Base-by-base conservation (phyloP, 139 green algal genomes). In the Eudorina sp. region DNA sequence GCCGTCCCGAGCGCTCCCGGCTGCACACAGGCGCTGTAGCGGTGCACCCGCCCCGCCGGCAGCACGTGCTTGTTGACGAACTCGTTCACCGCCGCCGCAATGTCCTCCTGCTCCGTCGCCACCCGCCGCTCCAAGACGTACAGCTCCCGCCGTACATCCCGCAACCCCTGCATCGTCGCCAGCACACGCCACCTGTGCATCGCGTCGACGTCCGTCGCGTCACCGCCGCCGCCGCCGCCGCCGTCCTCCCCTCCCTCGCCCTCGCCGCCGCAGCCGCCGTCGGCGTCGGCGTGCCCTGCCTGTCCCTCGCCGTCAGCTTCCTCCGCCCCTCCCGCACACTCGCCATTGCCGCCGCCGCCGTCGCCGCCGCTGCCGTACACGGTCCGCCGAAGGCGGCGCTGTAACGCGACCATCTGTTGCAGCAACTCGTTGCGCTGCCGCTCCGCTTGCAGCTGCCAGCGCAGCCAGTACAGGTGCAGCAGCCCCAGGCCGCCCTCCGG, bases 1-100 rank as follows among this genome's bases (percentile, higher is more conserved):
- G 14, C 53, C 53, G 13, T 27, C n/a, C 4, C 76, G 25, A 38
- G 14, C 34, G 34, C 18, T 21, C 38, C 78, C 13, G 55, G 14
- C 11, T 4, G 1, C 78, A 55, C 74, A 55, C 78, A 85, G 58
- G 78, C 78, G 58, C 78, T 85, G 78, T 85, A 85, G n/a, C 78
- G 78, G 78, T 85, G 78, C 25, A 62, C 40, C 0, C 78, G 78
- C 9, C 55, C 55, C 25, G 78, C 55, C 40, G 78, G 78, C 58
- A 85, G 78, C 78, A 85, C 27, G 55, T 85, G 78, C 36, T 74
- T 74, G 78, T 43, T 85, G 38, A 85, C n/a, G 55, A 46, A 74
- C 41, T 85, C 78, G 13, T 43, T 72, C 11, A 85, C 40, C 1
- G 78, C 55, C 29, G 55, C 40, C 31, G 36, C 40, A n/a, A 43